Evolutionary conservation across 495 filamentous ascomycete species (phyloP), one percentile per base, ranked within the genome.

Genomic region (Xylaria palmicola): DNA sequence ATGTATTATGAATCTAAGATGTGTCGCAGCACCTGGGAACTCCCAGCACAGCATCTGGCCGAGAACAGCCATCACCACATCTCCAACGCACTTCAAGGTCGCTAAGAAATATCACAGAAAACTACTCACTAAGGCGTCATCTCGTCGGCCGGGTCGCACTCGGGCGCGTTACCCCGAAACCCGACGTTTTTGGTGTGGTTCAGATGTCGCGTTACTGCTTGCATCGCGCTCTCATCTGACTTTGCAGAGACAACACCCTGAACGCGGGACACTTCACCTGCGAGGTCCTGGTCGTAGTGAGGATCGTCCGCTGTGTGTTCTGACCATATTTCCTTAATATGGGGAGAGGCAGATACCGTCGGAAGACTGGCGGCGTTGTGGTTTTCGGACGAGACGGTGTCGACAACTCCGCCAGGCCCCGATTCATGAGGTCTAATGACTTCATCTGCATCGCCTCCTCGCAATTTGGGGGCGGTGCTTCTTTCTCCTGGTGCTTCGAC

Each of bases 81-180:
- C n/a, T n/a, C n/a, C n/a, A n/a, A n/a, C n/a, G n/a, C n/a, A n/a
- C n/a, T n/a, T n/a, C n/a, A n/a, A n/a, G n/a, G n/a, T n/a, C n/a
- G n/a, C n/a, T n/a, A n/a, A n/a, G n/a, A n/a, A n/a, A n/a, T n/a
- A n/a, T n/a, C n/a, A n/a, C n/a, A n/a, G n/a, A n/a, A n/a, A n/a
- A n/a, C n/a, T n/a, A n/a, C n/a, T n/a, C n/a, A n/a, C n/a, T 88
- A 88, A 0, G 89, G 89, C 2, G 78, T 86, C 80, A 90, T 86
- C 59, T 77, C 75, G 5, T 81, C 72, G 1, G 71, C 69, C 8
- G 82, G 75, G 0, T 78, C 67, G 41, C 72, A 77, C 4, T 85
- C 79, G 0, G 85, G 84, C 6, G 83, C 84, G 50, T 80, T 75
- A 7, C 81, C 80, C 15, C 73, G 73, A 40, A 84, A 81, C 17